Conservation (phyloP, 2,329 filamentous ascomycete species). For the Aspergillus alliaceus region DNA sequence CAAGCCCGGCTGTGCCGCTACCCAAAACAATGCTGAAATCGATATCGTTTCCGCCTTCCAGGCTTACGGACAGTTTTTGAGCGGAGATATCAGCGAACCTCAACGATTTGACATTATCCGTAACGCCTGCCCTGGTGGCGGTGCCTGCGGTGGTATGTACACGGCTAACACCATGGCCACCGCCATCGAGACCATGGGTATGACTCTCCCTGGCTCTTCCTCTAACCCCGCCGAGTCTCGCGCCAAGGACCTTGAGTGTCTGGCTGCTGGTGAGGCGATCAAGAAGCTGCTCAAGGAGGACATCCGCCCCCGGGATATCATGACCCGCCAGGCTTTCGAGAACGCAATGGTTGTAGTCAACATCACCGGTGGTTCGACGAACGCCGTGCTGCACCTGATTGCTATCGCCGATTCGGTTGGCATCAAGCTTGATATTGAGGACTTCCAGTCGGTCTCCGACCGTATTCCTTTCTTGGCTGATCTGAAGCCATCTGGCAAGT, state of each 20-base stretch:
- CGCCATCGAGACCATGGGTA: constrained; percentile 70
- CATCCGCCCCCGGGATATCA: constrained; percentile 73
- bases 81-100: constrained; percentile 86
- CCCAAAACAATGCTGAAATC: constrained; percentile 71
- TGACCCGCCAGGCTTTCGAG: constrained; percentile 79
- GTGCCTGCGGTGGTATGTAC: constrained; percentile 86
- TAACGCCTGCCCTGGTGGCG: constrained; percentile 80
- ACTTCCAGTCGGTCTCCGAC: constrained; percentile 81
- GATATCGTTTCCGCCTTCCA: constrained; percentile 98
- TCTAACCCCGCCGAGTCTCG: constrained; percentile 75
- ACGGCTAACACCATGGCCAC: constrained; percentile 77
- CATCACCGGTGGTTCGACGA: constrained; percentile 81
- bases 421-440: constrained; percentile 78
- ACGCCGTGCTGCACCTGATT: constrained; percentile 81
- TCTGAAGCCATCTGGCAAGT: constrained; percentile 73
- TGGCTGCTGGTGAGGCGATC: constrained; percentile 70
- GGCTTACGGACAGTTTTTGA: constrained; percentile 91
- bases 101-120: constrained; percentile 93
- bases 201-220: constrained; percentile 80
- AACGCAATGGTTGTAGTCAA: constrained; percentile 82
- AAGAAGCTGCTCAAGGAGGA: constrained; percentile 73
- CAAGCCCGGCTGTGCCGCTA: constrained; percentile 79
- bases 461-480: constrained; percentile 77
- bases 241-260: constrained; percentile 71
- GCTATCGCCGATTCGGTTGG: constrained; percentile 80